Conservation (phyloP, 495 filamentous ascomycete genomes). For the Saxophila tyrrhenica region DNA sequence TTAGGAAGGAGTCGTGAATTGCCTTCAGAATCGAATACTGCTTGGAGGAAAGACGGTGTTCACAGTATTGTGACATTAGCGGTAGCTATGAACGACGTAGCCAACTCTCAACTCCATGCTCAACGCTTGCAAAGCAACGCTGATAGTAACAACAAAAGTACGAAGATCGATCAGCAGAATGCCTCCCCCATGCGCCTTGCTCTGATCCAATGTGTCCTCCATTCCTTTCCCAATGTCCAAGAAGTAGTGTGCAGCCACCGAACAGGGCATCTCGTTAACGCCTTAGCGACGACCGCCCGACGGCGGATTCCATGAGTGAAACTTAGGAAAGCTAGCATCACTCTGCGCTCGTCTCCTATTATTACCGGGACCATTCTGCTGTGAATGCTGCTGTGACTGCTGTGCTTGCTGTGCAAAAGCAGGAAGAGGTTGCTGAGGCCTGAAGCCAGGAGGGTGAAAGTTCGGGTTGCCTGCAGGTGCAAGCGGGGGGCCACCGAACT, state of each 20-base stretch:
- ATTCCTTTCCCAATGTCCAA: not conserved
- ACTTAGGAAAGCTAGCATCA: not conserved
- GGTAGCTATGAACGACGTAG: not conserved
- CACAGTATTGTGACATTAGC: not conserved
- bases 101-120: not conserved
- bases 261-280: not conserved
- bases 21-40: not conserved
- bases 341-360: not conserved
- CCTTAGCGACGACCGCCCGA: not conserved
- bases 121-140: not conserved
- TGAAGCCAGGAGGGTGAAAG: conserved; percentile 1
- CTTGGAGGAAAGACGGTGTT: not conserved
- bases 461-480: conserved; percentile 12
- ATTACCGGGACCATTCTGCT: no score
- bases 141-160: not conserved
- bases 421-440: conserved; percentile 3
- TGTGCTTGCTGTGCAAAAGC: conserved; percentile 16
- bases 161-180: not conserved
- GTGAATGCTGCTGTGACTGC: conserved; percentile 5
- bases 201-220: not conserved
- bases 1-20: not conserved
- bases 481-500: conserved; percentile 14
- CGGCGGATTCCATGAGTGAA: not conserved
- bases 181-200: not conserved
- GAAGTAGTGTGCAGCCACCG: not conserved